phyloP scores from a whole-genome alignment of 1,284 basidiomycete species.

The Moesziomyces antarcticus region DNA sequence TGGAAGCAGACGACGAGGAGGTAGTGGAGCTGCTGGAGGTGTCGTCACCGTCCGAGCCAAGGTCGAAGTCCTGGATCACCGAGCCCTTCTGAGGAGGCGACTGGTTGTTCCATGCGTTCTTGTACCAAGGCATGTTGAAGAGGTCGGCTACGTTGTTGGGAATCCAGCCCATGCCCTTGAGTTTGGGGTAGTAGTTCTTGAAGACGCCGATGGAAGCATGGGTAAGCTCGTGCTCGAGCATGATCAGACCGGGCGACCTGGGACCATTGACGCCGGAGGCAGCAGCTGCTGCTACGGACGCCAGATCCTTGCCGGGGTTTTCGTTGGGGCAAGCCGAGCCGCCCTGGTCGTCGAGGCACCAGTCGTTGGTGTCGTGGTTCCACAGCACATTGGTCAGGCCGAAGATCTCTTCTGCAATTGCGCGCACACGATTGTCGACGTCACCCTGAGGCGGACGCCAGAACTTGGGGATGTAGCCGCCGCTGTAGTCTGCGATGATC shows the following conservation, averaged over 20 bases:
- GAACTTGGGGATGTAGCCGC: slow-evolving; percentile 69
- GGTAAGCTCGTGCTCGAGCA: slow-evolving; percentile 85
- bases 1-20: background rate
- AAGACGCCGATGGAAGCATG: slow-evolving; percentile 76
- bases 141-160: slow-evolving; percentile 40
- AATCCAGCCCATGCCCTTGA: slow-evolving; percentile 77
- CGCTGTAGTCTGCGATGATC: slow-evolving; percentile 74
- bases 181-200: slow-evolving; percentile 75
- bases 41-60: slow-evolving; percentile 2
- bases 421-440: slow-evolving; percentile 66
- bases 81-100: slow-evolving; percentile 20
- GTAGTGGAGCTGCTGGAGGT: slow-evolving; percentile 2
- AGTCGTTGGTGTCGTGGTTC: slow-evolving; percentile 63
- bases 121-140: slow-evolving; percentile 49
- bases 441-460: slow-evolving; percentile 66
- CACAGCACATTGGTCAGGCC: slow-evolving; percentile 62
- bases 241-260: slow-evolving; percentile 76
- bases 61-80: slow-evolving; percentile 22
- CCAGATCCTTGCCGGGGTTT: slow-evolving; percentile 32
- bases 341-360: slow-evolving; percentile 60
- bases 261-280: slow-evolving; percentile 25
- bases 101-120: slow-evolving; percentile 44
- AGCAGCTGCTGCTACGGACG: slow-evolving; percentile 42
- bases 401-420: slow-evolving; percentile 66
- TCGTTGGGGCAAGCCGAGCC: slow-evolving; percentile 40